These are phyloP conservation scores for Leccinellum luteum DNA, from an alignment of 768 basidiomycete species.

Conservation along the genomic window DNA sequence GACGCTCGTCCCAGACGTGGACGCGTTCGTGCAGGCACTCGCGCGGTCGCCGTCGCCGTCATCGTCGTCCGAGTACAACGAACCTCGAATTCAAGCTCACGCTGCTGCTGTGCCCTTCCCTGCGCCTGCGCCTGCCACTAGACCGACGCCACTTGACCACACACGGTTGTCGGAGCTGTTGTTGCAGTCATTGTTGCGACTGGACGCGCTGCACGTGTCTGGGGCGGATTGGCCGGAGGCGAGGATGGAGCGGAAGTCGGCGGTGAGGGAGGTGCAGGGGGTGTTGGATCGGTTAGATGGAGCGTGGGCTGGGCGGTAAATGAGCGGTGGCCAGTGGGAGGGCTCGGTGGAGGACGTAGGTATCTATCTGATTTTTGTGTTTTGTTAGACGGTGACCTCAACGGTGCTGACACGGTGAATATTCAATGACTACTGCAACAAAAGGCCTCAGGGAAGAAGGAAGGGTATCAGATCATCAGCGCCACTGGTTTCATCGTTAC, in stretches of 20 bases:
- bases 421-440: background rate
- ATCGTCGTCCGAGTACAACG: background rate
- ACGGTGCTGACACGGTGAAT: background rate
- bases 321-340: background rate
- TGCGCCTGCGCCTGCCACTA: background rate
- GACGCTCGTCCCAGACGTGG: slow-evolving; percentile 55
- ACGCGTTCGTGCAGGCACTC: slow-evolving; percentile 47
- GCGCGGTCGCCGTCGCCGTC: background rate
- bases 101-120: background rate
- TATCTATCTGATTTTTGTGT: background rate
- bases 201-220: slow-evolving; percentile 72
- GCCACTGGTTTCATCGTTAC: too few species aligned
- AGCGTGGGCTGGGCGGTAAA: slow-evolving; percentile 48
- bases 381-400: background rate
- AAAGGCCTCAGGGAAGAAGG: background rate
- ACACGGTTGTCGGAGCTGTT: slow-evolving; percentile 74
- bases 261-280: slow-evolving; percentile 81
- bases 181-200: slow-evolving; percentile 79
- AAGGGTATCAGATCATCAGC: too few species aligned
- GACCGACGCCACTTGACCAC: slow-evolving; percentile 37
- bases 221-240: slow-evolving; percentile 78
- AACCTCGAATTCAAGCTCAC: background rate
- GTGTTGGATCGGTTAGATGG: slow-evolving; percentile 78
- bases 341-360: background rate
- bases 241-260: slow-evolving; percentile 76